A percentile compares a stretch with the other conserved stretches of the same genome.
phyloP scores from a whole-genome alignment of 2,329 filamentous ascomycete genomes.

The Hymenoscyphus linearis region DNA sequence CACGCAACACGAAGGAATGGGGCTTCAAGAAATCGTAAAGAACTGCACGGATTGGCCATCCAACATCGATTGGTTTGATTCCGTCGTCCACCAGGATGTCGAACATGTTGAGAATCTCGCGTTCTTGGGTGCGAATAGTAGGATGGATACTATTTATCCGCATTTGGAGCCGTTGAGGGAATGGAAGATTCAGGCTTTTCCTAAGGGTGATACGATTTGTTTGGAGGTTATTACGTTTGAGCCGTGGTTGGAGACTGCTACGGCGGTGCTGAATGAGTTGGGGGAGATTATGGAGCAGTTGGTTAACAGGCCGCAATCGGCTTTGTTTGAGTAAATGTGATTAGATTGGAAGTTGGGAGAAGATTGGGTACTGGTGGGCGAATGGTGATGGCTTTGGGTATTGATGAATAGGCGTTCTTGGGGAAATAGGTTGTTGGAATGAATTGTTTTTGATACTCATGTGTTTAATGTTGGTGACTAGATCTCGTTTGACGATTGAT shows the following conservation, averaged over 20 bases:
- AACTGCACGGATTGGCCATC: slow-evolving; percentile 33
- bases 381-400: too few species aligned
- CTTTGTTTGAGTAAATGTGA: not conserved
- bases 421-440: not conserved
- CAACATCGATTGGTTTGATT: slow-evolving; percentile 30
- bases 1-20: slow-evolving; percentile 34
- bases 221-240: slow-evolving; percentile 2
- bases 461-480: too few species aligned
- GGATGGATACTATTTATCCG: slow-evolving; percentile 33
- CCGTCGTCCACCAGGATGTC: slow-evolving; percentile 36
- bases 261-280: not conserved
- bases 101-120: slow-evolving; percentile 39
- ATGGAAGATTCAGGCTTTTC: slow-evolving; percentile 6
- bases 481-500: too few species aligned
- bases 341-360: not conserved
- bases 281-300: not conserved
- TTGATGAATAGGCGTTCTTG: not conserved
- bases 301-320: not conserved
- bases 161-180: slow-evolving; percentile 31
- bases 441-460: not conserved
- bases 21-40: slow-evolving; percentile 32
- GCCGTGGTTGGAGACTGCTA: slow-evolving; percentile 1
- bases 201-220: not conserved
- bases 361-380: too few species aligned
- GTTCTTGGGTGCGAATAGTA: slow-evolving; percentile 33